phyloP scores from a whole-genome alignment of 306 rosid genomes.

The Carpinus viminea region DNA sequence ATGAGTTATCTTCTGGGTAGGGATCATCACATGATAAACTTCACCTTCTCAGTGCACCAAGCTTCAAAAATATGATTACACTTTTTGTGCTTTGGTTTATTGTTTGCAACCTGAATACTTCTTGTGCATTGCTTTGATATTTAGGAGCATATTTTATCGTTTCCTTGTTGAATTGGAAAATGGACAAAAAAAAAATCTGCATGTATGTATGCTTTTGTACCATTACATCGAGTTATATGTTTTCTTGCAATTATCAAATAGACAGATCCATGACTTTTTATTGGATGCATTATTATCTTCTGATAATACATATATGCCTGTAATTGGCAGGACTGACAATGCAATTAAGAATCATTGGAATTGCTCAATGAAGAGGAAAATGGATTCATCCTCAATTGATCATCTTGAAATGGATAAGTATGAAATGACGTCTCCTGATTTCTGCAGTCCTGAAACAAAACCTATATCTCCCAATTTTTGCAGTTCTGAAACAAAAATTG shows the following conservation, averaged over 20 bases:
- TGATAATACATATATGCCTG: constrained; percentile 2
- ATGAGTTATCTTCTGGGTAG: background rate
- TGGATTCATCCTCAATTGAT: constrained; percentile 31
- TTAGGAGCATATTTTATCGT: background rate
- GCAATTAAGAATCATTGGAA: constrained; percentile 75
- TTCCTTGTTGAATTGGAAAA: background rate
- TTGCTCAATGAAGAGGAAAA: constrained; percentile 52
- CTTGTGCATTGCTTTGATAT: background rate
- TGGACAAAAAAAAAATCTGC: background rate
- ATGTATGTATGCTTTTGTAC: background rate
- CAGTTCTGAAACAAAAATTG: constrained; percentile 19
- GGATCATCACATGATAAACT: background rate
- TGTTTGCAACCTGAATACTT: background rate
- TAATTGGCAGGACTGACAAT: constrained; percentile 54
- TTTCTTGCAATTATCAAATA: background rate
- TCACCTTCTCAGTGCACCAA: background rate
- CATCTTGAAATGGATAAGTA: constrained; percentile 19
- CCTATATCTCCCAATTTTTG: constrained; percentile 19
- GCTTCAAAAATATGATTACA: background rate
- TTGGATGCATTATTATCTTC: constrained; percentile 5
- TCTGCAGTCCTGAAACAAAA: constrained; percentile 1
- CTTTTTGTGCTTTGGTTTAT: background rate
- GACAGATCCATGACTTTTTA: background rate
- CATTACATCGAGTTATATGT: background rate
- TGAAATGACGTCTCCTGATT: background rate